Base-by-base conservation (phyloP, 768 basidiomycete genomes). In the Psilocybe subaeruginosa region DNA sequence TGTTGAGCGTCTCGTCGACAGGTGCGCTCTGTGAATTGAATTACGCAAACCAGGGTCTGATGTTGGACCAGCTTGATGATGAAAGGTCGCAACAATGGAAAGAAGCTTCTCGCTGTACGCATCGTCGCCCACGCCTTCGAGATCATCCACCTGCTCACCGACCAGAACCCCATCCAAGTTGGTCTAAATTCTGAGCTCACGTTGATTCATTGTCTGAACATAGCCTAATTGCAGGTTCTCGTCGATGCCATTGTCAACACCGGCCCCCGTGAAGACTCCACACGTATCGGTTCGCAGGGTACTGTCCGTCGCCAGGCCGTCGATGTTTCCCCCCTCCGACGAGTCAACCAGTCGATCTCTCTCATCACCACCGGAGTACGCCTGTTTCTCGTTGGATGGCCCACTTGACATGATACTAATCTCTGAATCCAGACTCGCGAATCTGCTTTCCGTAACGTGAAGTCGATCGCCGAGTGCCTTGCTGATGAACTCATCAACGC, bases 51-150 rank as follows among this genome's bases (percentile, higher is more conserved):
- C n/a, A 17, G 48, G 47, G 51, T 31, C 48, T 60, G 31, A 56
- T 47, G n/a, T 29, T 35, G 49, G 33, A 52, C 9, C 68, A 97
- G 95, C 78, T 81, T 99, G 76, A 99, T 99, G 97, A 99, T 99
- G 97, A 97, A 99, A 83, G 97, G 97, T 64, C 95, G 97, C 80
- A 99, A 99, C 90, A 99, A 96, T 82, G 97, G 97, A 75, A 98
- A 99, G 85, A 99, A 99, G 82, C 89, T 99, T 76, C 81, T 99
- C 78, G 91, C 97, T 72, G 93, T 99, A 78, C 95, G 97, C 80
- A 99, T 99, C 72, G 97, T 99, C 73, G 93, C 95, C 62, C 97
- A 99, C 79, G 93, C 97, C 37, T 99, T 99, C 77, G 97, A 99
- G 82, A 96, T 99, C 77, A 96, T 99, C 82, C 92, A 99, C 85